Conservation (phyloP, 73 alveolate genomes). For the Effrenium voratum region DNA sequence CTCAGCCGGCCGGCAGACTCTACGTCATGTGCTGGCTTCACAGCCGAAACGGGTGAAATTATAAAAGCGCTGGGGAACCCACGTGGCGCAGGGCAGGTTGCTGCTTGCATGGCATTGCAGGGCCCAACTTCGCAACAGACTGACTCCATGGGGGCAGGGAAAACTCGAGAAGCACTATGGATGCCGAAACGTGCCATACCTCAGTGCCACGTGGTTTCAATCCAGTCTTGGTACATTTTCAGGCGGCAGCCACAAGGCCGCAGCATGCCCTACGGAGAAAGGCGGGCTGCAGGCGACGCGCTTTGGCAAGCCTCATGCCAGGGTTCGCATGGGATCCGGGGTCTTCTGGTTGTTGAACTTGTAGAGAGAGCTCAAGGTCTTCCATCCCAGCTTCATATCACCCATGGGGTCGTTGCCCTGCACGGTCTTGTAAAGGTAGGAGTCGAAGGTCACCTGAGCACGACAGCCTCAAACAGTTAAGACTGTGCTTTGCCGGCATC, state of each 20-base stretch:
- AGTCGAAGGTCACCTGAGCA: slow-evolving; percentile 90
- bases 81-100: too few species aligned
- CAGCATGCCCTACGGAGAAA: background rate
- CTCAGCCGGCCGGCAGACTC: too few species aligned
- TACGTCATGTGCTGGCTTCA: too few species aligned
- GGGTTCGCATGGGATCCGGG: slow-evolving; percentile 4
- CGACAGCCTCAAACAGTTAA: background rate
- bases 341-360: slow-evolving; percentile 23
- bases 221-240: too few species aligned
- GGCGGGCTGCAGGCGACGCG: background rate
- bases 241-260: background rate
- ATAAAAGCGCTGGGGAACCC: too few species aligned
- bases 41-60: too few species aligned
- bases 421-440: slow-evolving; percentile 94
- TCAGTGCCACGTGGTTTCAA: too few species aligned
- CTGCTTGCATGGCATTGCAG: too few species aligned
- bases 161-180: too few species aligned
- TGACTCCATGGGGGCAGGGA: too few species aligned
- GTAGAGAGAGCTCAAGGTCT: slow-evolving; percentile 66
- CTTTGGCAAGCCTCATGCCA: slow-evolving; percentile 7
- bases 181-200: too few species aligned
- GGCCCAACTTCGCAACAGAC: too few species aligned
- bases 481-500: background rate
- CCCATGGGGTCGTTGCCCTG: slow-evolving; percentile 92
- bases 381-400: slow-evolving; percentile 75